Conservation (phyloP, 257 asterid species). For the Voacanga thouarsii region DNA sequence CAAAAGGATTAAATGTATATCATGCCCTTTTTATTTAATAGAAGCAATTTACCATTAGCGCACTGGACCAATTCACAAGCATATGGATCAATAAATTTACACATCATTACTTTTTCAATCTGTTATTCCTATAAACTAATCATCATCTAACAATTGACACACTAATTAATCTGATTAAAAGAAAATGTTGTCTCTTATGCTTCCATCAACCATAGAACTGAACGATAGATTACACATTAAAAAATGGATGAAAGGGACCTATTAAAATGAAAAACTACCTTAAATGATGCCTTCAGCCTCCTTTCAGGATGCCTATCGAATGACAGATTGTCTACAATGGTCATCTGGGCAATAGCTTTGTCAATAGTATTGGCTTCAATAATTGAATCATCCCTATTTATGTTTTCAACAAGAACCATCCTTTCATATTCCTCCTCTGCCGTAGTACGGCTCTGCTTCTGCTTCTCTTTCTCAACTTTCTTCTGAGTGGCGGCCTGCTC, state of each 20-base stretch:
- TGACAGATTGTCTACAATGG: conserved; percentile 52
- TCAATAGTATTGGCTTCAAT: conserved; percentile 83
- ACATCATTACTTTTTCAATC: neutral
- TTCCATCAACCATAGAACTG: neutral
- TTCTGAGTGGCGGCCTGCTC: conserved; percentile 60
- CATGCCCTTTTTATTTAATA: neutral
- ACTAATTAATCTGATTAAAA: neutral
- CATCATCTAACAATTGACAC: neutral
- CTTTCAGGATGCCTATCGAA: conserved; percentile 89
- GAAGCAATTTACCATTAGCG: neutral
- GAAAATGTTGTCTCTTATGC: neutral
- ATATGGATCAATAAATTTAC: neutral
- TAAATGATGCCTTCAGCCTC: conserved; percentile 90
- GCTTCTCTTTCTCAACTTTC: conserved; percentile 69
- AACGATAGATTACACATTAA: neutral
- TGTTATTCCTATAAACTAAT: neutral
- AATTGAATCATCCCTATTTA: conserved; percentile 70
- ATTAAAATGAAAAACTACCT: conserved; percentile 34
- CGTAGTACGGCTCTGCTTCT: conserved; percentile 58
- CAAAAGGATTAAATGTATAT: neutral
- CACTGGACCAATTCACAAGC: neutral
- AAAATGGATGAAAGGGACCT: neutral
- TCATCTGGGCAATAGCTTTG: conserved; percentile 77
- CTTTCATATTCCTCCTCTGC: conserved; percentile 86
- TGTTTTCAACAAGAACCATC: conserved; percentile 61